Base-by-base conservation (phyloP, 257 asterid species). In the Solanum peruvianum region DNA sequence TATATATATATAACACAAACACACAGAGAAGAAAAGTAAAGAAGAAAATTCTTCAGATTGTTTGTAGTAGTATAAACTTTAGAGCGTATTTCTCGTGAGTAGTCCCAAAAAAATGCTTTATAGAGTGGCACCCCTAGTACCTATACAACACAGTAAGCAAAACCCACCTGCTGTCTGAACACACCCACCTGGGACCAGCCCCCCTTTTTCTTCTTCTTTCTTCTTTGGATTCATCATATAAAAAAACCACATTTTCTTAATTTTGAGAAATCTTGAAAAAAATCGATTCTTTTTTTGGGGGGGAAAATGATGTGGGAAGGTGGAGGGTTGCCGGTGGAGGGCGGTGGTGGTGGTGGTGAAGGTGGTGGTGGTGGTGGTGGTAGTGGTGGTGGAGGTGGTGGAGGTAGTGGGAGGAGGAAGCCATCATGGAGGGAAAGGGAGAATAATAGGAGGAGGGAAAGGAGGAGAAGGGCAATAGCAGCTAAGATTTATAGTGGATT, bases 391-490 rank as follows among this genome's bases (percentile, higher is more conserved):
- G 90, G 6, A 64, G 87, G 5, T 76, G 91, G 88, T 1, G 72
- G 91, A 2, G 90, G 92, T 7, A 91, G 88, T 16, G 99, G 97
- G 89, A 37, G 99, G 98, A 91, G 99, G 93, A 96, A 94, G 91
- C 99, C 99, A 1, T 96, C 99, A 3, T 94, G 97, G 97, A 92
- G 98, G 81, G 99, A 97, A 90, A 93, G 99, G 75, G 99, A 97
- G 92, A 97, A 97, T 77, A 97, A 97, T 86, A 86, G 96, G 98
- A 93, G 98, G 93, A 93, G 99, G 88, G 99, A 97, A 93, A 92
- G 98, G 91, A 90, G 99, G 87, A 91, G 99, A 88, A 94, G 99
- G 80, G 99, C 99, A 37, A 89, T 97, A 39, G 99, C 99, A 7
- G 98, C 99, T 15, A 97, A 96, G 95, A 92, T 97, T 88, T 97